Evolutionary conservation across 345 rosid genomes (phyloP), one percentile per base, ranked within the genome.

Genomic region (Gossypium bickii): DNA sequence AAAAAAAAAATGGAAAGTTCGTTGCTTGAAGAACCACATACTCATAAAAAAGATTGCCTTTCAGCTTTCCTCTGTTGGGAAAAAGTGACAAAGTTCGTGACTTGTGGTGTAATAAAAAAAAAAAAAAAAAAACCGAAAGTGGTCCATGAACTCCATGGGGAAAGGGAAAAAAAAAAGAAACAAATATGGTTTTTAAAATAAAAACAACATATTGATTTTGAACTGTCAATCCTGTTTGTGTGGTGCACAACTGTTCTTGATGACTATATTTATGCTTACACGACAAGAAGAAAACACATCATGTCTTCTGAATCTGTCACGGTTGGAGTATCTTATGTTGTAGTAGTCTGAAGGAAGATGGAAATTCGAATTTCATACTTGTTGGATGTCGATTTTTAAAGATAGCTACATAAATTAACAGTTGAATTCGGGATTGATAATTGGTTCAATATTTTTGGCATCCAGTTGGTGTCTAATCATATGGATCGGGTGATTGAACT

Each of bases 21-120:
- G 68, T 17, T 64, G 47, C 25, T 64, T 64, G 68, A 64, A 64
- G 68, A 64, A 17, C 25, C 48, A 41, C 25, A 0, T 15, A 16
- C 10, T 38, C 3, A 64, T 1, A 1, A 16, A 17, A 67, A 24
- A 24, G 61, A 13, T 15, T 1, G 22, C 44, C 24, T 27, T 27
- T 68, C 70, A 20, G n/a, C 27, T 66, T 22, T 55, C 9, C 13
- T 66, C 45, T 12, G 11, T 6, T 41, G 41, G 20, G 48, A 17
- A 41, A 70, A 20, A 49, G 69, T 27, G 79, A 70, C 79, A 77
- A 56, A 62, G 48, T 41, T 12, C 18, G 16, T 8, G 65, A 77
- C 22, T 38, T 70, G 16, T 48, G 3, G 44, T 69, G 59, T 69
- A 68, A 51, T 69, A 69, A 52, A 69, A 34, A 5, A 34, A 34